Evolutionary conservation across 1,284 basidiomycete species (phyloP), one percentile per base, ranked within the genome.

Genomic region (Boletellus dicymbophilus): DNA sequence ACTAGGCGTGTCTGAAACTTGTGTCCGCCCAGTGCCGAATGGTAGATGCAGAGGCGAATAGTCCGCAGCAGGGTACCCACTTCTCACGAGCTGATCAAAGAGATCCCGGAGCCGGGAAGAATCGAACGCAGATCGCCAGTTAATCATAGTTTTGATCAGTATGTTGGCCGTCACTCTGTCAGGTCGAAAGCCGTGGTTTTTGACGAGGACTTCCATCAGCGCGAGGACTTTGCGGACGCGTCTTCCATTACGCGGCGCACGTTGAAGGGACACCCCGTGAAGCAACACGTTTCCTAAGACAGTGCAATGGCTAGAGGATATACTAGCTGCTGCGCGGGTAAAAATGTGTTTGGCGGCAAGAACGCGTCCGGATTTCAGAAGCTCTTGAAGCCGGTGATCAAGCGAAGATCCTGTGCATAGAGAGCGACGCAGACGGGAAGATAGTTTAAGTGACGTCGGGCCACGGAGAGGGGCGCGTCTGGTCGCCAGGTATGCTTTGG

Each of bases 81-180:
- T 67, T 46, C 72, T 66, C 16, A 85, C 63, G 51, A 88, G 68
- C 15, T 76, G 71, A 63, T 88, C 81, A 52, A 89, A 87, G n/a
- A 88, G 58, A 20, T 60, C 68, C 30, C 79, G 75, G 39, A 85
- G 63, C 44, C 70, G 70, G n/a, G 51, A 36, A 5, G 65, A 58
- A 51, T 77, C 70, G 27, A 84, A 63, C 12, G 68, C 67, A 1
- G 57, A 55, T 23, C 62, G 66, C 78, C 79, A 82, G n/a, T 64
- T 63, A 42, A 88, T 62, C 45, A 83, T 63, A 4, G 72, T 74
- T 59, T 82, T 84, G 52, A 87, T 51, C 25, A 88, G 39, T 43
- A 87, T 78, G 56, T 90, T 89, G 48, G 78, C 63, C 8, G 88
- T 88, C 31, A 86, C 72, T 16, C 81, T 75, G 58, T 90, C 85